These are phyloP conservation scores for Chaetomium olivaceum DNA, from an alignment of 2,329 filamentous ascomycete genomes.

Conservation along the genomic window DNA sequence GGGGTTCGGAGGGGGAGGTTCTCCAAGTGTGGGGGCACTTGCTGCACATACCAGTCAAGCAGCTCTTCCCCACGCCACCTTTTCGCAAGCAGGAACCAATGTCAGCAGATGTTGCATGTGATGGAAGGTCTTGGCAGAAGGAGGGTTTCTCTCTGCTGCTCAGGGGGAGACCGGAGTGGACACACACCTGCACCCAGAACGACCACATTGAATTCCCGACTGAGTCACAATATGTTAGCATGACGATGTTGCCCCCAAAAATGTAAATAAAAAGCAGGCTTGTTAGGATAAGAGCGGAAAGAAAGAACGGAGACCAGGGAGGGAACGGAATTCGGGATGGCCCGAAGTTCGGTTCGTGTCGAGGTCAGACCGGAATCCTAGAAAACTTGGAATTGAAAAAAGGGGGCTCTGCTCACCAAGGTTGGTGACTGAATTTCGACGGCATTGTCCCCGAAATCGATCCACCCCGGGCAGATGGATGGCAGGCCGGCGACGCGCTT, in stretches of 20 bases:
- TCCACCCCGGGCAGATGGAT: slow-evolving; percentile 20
- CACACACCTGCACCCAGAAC: slow-evolving; percentile 72
- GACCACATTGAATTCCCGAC: slow-evolving; percentile 79
- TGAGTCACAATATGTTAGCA: slow-evolving; percentile 38
- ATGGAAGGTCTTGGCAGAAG: slow-evolving; percentile 26
- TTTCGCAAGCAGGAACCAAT: slow-evolving; percentile 31
- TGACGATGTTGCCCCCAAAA: background rate
- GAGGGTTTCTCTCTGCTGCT: slow-evolving; percentile 15
- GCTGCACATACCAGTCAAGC: slow-evolving; percentile 70
- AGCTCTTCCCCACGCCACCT: slow-evolving; percentile 92
- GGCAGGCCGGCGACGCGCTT: slow-evolving; percentile 16
- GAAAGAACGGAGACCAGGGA: background rate
- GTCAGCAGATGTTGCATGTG: slow-evolving; percentile 38
- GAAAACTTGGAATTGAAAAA: background rate
- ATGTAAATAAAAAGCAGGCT: background rate
- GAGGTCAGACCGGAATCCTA: background rate
- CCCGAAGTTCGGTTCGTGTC: background rate
- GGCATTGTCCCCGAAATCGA: slow-evolving; percentile 28
- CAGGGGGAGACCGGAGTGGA: slow-evolving; percentile 14
- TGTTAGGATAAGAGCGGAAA: background rate
- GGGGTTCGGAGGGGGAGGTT: slow-evolving; percentile 17
- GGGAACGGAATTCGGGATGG: background rate
- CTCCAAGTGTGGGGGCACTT: slow-evolving; percentile 16
- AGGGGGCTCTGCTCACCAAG: slow-evolving; percentile 30
- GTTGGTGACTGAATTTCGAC: slow-evolving; percentile 32